A percentile compares a stretch with the other conserved stretches of the same genome.
Conservation (phyloP, 2,329 filamentous ascomycete genomes). For the Xylaria sp. region DNA sequence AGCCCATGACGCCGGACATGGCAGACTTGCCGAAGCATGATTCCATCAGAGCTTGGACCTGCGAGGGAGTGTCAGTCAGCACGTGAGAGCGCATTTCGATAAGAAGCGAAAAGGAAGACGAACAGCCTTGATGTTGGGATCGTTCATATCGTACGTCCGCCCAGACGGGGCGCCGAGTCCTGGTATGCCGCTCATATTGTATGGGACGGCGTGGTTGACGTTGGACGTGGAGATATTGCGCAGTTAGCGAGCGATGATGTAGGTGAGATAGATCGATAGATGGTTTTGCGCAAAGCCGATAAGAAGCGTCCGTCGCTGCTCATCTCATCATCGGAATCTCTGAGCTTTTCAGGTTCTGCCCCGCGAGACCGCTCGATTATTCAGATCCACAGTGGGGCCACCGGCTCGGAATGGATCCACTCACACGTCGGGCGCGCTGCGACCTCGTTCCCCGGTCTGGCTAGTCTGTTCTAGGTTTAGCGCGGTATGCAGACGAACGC, state of each 20-base stretch:
- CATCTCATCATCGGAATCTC: slow-evolving; percentile 1
- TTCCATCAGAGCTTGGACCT: slow-evolving; percentile 86
- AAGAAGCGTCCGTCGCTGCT: slow-evolving; percentile 1
- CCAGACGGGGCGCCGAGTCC: slow-evolving; percentile 22
- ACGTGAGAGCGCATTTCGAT: neutral
- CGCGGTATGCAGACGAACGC: neutral
- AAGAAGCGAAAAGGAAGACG: slow-evolving; percentile 19
- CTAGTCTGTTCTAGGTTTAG: neutral
- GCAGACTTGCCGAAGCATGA: slow-evolving; percentile 84
- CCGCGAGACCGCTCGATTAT: slow-evolving; percentile 19
- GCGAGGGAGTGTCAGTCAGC: slow-evolving; percentile 12
- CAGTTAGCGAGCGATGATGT: neutral
- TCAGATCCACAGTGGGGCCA: neutral
- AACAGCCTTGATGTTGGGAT: slow-evolving; percentile 49
- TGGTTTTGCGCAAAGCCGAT: slow-evolving; percentile 7
- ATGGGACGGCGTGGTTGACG: slow-evolving; percentile 6
- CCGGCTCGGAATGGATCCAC: neutral
- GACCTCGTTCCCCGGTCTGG: neutral
- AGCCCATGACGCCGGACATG: slow-evolving; percentile 89
- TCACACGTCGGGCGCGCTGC: neutral
- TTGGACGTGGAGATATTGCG: neutral
- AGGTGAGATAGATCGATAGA: too few species aligned
- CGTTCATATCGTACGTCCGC: slow-evolving; percentile 36
- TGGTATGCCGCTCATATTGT: slow-evolving; percentile 30
- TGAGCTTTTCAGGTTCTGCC: slow-evolving; percentile 28